Conservation (phyloP, 805 yeast species). For the Suhomyces sp. region DNA sequence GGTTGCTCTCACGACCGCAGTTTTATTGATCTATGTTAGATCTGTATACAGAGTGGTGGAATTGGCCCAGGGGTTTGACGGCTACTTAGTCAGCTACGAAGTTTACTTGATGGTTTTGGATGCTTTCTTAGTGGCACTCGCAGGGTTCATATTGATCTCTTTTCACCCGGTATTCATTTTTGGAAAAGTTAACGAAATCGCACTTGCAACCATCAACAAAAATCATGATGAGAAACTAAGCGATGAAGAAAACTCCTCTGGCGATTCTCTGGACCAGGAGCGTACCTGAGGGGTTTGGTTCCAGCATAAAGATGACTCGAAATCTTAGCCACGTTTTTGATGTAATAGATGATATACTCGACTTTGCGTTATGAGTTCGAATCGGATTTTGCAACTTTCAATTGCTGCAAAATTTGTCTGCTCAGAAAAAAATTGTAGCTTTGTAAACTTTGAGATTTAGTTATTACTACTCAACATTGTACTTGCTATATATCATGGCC, state of each 20-base stretch:
- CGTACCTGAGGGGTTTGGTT: background rate
- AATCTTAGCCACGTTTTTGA: background rate
- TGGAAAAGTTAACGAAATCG: slow-evolving; percentile 26
- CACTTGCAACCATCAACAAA: slow-evolving; percentile 26
- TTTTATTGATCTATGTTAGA: slow-evolving; percentile 30
- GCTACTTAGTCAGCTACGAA: slow-evolving; percentile 36
- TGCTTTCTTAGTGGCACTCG: slow-evolving; percentile 35
- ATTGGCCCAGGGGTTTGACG: slow-evolving; percentile 36
- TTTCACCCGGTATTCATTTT: slow-evolving; percentile 40
- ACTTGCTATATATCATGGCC: background rate
- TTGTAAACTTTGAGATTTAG: background rate
- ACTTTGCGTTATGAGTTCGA: background rate
- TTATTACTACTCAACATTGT: background rate
- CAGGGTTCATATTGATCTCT: slow-evolving; percentile 33
- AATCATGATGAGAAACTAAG: slow-evolving; percentile 18
- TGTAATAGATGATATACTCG: background rate
- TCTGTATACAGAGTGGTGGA: slow-evolving; percentile 40
- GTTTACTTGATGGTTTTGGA: slow-evolving; percentile 38
- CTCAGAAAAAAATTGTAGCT: background rate
- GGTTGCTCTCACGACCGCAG: slow-evolving; percentile 32
- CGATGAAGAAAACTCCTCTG: background rate
- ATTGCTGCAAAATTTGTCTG: background rate
- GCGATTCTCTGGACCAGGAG: background rate
- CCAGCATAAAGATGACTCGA: background rate
- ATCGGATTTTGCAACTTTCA: background rate